phyloP scores from a whole-genome alignment of 306 rosid species.

The Medicago lupulina region DNA sequence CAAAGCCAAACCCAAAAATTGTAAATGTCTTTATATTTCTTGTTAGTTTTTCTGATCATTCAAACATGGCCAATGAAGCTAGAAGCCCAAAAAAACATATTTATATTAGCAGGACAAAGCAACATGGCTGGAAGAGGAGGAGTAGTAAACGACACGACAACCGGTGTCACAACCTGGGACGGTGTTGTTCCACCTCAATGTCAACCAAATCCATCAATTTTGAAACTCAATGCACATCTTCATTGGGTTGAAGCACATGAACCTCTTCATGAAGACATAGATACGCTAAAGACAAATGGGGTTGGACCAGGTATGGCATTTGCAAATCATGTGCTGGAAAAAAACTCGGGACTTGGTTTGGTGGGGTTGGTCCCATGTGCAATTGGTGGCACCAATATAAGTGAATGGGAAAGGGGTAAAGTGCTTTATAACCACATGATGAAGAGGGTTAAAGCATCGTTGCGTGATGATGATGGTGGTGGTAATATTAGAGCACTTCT shows the following conservation, averaged over 20 bases:
- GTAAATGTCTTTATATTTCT: conserved; percentile 32
- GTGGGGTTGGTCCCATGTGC: conserved; percentile 68
- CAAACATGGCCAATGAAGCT: conserved; percentile 18
- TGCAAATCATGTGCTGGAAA: conserved; percentile 42
- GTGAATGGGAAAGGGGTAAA: conserved; percentile 54
- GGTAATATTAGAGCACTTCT: conserved; percentile 54
- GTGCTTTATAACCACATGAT: conserved; percentile 64
- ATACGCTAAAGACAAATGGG: conserved; percentile 41
- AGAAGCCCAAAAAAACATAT: conserved; percentile 45
- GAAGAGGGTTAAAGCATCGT: conserved; percentile 55
- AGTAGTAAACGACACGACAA: conserved; percentile 37
- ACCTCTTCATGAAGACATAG: conserved; percentile 73
- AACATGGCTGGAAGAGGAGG: conserved; percentile 99
- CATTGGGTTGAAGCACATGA: conserved; percentile 77
- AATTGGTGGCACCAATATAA: conserved; percentile 53
- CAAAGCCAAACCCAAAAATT: background rate
- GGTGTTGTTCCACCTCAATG: conserved; percentile 65
- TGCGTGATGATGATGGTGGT: conserved; percentile 38
- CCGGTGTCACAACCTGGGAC: conserved; percentile 62
- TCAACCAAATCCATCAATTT: conserved; percentile 49
- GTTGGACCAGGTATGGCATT: conserved; percentile 58
- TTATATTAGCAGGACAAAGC: conserved; percentile 95
- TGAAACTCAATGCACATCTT: conserved; percentile 54
- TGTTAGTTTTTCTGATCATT: background rate
- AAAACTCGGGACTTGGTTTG: conserved; percentile 28